These are phyloP conservation scores for Colletotrichum sp. DNA, from an alignment of 2,329 filamentous ascomycete genomes.

Conservation along the genomic window DNA sequence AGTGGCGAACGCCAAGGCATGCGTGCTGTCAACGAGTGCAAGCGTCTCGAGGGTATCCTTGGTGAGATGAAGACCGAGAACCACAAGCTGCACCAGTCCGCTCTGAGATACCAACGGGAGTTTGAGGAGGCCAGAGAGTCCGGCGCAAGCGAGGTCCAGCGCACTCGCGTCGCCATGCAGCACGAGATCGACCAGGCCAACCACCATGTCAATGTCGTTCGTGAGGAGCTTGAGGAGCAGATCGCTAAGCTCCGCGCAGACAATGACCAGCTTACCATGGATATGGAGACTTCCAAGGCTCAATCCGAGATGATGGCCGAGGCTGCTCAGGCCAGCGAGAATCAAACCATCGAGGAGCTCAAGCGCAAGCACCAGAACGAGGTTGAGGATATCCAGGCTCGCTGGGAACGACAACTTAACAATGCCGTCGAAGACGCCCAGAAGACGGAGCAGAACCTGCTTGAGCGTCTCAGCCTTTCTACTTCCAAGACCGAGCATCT, in stretches of 20 bases:
- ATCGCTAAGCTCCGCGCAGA: conserved; percentile 74
- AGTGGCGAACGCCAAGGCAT: conserved; percentile 69
- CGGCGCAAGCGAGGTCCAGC: conserved; percentile 80
- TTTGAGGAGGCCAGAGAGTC: conserved; percentile 84
- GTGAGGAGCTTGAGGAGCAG: conserved; percentile 82
- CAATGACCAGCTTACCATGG: conserved; percentile 78
- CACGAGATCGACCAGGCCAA: conserved; percentile 84
- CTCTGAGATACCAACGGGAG: conserved; percentile 77
- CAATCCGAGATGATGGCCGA: conserved; percentile 86
- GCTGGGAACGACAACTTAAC: conserved; percentile 76
- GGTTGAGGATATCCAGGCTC: conserved; percentile 76
- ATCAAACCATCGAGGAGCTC: conserved; percentile 56
- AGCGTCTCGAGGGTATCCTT: conserved; percentile 62
- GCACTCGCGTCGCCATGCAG: conserved; percentile 79
- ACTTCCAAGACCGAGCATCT: conserved; percentile 85
- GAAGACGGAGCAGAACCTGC: conserved; percentile 77
- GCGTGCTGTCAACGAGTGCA: conserved; percentile 66
- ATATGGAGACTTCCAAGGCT: conserved; percentile 80
- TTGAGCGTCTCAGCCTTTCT: conserved; percentile 81
- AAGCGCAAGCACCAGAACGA: conserved; percentile 68
- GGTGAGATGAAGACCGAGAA: conserved; percentile 69
- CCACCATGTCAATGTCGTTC: conserved; percentile 82
- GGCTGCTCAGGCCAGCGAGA: conserved; percentile 75
- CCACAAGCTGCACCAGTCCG: conserved; percentile 72
- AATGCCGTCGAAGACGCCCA: conserved; percentile 83